Conservation (phyloP, 371 early-diverging fungal genomes). For the Basidiobolus heterosporus region DNA sequence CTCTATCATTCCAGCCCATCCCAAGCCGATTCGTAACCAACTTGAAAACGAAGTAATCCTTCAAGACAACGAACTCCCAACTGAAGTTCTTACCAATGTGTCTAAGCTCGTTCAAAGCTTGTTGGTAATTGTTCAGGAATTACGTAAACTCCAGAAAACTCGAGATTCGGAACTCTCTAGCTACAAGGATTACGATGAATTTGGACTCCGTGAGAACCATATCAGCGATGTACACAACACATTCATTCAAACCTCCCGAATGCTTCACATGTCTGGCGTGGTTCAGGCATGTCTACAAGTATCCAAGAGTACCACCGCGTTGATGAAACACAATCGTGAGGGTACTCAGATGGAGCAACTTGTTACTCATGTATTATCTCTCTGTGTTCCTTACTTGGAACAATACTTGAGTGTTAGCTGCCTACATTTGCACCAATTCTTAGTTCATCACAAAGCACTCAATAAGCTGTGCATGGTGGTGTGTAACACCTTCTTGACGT, state of each 20-base stretch:
- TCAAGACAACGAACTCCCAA: neutral
- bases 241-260: neutral
- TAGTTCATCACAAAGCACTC: conserved; percentile 49
- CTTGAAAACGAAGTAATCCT: neutral
- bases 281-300: neutral
- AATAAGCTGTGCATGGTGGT: conserved; percentile 47
- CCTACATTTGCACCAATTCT: conserved; percentile 34
- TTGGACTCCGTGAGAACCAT: neutral
- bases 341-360: neutral
- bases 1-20: neutral
- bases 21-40: too few species aligned
- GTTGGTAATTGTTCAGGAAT: conserved; percentile 2
- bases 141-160: neutral
- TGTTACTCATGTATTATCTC: conserved; percentile 19
- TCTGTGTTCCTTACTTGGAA: conserved; percentile 38
- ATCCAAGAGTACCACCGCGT: neutral
- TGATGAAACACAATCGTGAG: neutral
- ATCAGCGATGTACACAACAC: neutral
- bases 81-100: neutral
- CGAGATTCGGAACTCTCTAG: neutral
- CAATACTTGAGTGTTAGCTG: conserved; percentile 47
- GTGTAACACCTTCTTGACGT: conserved; percentile 44
- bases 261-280: neutral
- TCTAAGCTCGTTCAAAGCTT: conserved; percentile 3
- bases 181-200: neutral